A percentile compares a stretch with the other conserved stretches of the same genome.
phyloP scores from a whole-genome alignment of 768 basidiomycete genomes.

The Hypholoma sublateritium region DNA sequence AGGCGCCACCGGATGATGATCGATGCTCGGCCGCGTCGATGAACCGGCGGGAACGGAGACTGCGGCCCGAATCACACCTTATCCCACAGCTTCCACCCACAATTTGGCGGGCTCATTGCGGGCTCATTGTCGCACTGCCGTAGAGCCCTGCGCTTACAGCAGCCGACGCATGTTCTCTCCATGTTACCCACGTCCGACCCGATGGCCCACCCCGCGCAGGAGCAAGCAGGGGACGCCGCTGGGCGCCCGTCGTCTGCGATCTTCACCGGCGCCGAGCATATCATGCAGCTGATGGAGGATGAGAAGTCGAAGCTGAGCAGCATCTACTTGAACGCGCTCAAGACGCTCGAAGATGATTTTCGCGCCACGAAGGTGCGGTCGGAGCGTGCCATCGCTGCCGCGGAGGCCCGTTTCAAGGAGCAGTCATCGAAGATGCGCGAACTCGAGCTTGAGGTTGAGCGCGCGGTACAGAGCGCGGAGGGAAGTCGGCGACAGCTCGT shows the following conservation, averaged over 20 bases:
- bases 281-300: conserved; percentile 19
- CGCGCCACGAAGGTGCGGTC: not conserved
- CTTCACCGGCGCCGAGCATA: conserved; percentile 16
- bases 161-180: not conserved
- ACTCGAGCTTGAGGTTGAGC: not conserved
- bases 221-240: not conserved
- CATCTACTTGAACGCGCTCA: conserved; percentile 9
- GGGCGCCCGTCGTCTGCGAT: conserved; percentile 10
- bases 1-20: too few species aligned
- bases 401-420: not conserved
- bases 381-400: not conserved
- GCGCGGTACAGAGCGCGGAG: not conserved
- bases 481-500: not conserved
- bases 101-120: too few species aligned
- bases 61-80: too few species aligned
- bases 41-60: too few species aligned
- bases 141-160: not conserved
- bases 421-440: conserved; percentile 1
- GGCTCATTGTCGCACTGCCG: too few species aligned
- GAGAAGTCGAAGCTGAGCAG: conserved; percentile 11
- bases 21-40: too few species aligned
- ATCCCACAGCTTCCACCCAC: too few species aligned
- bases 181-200: not conserved
- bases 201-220: not conserved
- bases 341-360: conserved; percentile 4